Evolutionary conservation across 768 basidiomycete genomes (phyloP).

Genomic region (Suillus placidus): DNA sequence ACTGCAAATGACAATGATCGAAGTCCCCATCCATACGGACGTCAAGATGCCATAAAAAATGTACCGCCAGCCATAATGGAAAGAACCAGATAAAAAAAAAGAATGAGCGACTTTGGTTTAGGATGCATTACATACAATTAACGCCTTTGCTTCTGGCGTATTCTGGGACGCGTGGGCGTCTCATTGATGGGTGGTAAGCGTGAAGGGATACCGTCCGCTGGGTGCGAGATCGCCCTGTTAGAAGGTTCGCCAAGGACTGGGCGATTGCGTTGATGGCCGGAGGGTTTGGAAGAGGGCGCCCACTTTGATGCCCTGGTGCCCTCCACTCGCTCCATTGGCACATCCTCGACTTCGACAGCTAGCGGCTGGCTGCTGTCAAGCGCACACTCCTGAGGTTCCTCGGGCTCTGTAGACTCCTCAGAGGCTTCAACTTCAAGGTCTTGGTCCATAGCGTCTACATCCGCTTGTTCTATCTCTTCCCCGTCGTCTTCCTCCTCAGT

Average conservation of each 20-base stretch:
- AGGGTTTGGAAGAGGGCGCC: conserved; percentile 28
- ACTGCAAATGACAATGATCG: conserved; percentile 3
- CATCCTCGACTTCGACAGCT: conserved; percentile 34
- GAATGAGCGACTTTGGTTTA: background rate
- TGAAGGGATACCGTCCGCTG: conserved; percentile 37
- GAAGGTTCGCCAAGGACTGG: conserved; percentile 25
- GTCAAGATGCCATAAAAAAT: conserved; percentile 6
- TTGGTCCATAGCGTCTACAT: conserved; percentile 77
- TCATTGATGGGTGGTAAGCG: conserved; percentile 46
- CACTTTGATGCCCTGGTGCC: conserved; percentile 33
- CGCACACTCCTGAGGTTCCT: conserved; percentile 31
- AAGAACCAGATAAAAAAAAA: conserved; percentile 6
- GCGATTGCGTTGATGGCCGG: conserved; percentile 21
- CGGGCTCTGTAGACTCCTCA: conserved; percentile 33
- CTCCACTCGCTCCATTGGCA: conserved; percentile 34
- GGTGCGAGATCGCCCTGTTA: conserved; percentile 26
- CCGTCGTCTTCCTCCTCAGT: conserved; percentile 47
- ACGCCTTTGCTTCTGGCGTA: conserved; percentile 44
- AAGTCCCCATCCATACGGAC: conserved; percentile 8
- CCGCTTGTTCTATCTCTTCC: conserved; percentile 55
- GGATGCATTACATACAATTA: conserved; percentile 14
- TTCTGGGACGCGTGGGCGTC: conserved; percentile 64
- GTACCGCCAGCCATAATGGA: background rate
- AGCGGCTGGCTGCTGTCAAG: conserved; percentile 29
- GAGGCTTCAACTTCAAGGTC: conserved; percentile 44